Base-by-base conservation (phyloP, 164 flowering plant genomes). In the Malania oleifera region DNA sequence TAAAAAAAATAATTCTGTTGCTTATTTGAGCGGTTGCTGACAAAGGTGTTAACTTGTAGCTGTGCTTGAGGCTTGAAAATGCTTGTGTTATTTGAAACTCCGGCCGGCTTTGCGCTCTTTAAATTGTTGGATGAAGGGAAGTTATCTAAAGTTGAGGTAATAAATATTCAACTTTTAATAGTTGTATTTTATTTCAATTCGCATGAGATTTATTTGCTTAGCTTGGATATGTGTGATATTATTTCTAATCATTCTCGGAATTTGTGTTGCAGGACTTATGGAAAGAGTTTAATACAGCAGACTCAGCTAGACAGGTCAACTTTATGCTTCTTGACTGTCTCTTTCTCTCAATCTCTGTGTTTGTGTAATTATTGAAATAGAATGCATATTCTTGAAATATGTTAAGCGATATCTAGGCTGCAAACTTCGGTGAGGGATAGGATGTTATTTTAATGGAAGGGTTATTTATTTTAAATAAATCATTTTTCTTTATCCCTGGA, bases 71-170 rank as follows among this genome's bases (percentile, higher is more conserved):
- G 17, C 44, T 40, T 11, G 28, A 74, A 74, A 53, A 92, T 92
- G 97, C 70, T 87, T 34, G 79, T 82, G 4, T 65, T 92, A 59
- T 89, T 87, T 31, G 97, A 92, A 67, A 92, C 97, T 0, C 87
- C 95, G 1, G 96, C 95, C 46, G 97, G 98, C 2, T 89, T 84
- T 63, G 91, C 95, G 75, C 75, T 92, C 11, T 92, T 92, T 60
- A 92, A 89, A 73, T 91, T 92, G 0, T 64, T 87, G 67, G 86
- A 89, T 74, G 97, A 90, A 69, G 91, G 87, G 48, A 91, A 87
- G 76, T 88, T 91, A 50, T 75, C 82, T n/a, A 74, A 82, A 74
- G 85, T 84, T 39, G 93, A 83, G 77, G 88, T 83, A 50, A 28
- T 41, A 10, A 8, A 0, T 7, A 3, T 38, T 26, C 10, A 34